These are phyloP conservation scores for Smittium culicis DNA, from an alignment of 371 early-diverging fungal species.

Conservation along the genomic window DNA sequence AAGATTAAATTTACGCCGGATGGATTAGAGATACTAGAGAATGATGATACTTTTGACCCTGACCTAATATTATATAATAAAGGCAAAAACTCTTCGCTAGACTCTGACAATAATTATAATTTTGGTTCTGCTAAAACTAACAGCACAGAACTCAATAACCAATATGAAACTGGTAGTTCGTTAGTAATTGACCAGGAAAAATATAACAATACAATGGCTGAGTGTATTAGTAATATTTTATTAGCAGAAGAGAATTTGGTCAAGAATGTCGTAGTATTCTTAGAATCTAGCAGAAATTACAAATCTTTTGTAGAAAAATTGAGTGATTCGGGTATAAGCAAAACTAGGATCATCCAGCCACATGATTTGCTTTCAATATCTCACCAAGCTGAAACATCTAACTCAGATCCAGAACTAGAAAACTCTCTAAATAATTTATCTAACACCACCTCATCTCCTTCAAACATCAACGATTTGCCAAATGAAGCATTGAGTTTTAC, in stretches of 20 bases:
- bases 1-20: not conserved
- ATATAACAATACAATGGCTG: conserved; percentile 8
- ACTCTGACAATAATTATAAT: not conserved
- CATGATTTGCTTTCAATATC: not conserved
- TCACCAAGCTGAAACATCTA: not conserved
- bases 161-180: not conserved
- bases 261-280: conserved; percentile 5
- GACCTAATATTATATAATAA: not conserved
- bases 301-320: not conserved
- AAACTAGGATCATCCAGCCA: not conserved
- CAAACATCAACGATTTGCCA: not conserved
- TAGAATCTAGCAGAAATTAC: not conserved
- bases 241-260: conserved; percentile 1
- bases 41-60: not conserved
- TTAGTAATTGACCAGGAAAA: not conserved
- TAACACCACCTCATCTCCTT: not conserved
- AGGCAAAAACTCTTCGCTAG: not conserved
- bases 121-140: not conserved
- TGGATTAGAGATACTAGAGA: not conserved
- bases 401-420: not conserved
- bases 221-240: conserved; percentile 9
- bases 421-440: not conserved
- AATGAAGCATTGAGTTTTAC: too few species aligned
- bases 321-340: conserved; percentile 1
- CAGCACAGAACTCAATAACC: not conserved